Evolutionary conservation across 2,329 filamentous ascomycete genomes (phyloP), one percentile per base, ranked within the genome.

Genomic region (Colletotrichum lupini): DNA sequence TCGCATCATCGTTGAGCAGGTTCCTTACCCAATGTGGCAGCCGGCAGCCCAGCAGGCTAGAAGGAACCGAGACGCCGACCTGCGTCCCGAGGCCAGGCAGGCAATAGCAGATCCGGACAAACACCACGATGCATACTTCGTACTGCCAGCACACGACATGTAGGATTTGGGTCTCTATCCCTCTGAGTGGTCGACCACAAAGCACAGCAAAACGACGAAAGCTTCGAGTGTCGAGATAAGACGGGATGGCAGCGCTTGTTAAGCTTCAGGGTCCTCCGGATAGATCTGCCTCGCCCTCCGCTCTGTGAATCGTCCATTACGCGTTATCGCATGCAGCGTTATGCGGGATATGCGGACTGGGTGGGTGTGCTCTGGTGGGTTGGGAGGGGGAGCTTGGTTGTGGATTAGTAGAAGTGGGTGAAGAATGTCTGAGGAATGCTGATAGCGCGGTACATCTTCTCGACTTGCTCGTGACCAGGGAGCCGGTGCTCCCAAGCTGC

Each of bases 321-420:
- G 71, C 67, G 71, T 73, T 73, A 73, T 73, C 71, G 71, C 71
- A 71, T 73, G 71, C 67, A 73, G 71, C 60, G 71, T 56, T 73
- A 70, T 66, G 71, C 67, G 59, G 67, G 70, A 60, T 70, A 66
- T 65, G 70, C 67, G 56, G 67, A 71, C 67, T 65, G 60, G 61
- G 71, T 73, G 71, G 71, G 24, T 66, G 24, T 66, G 46, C 60
- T 49, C 7, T 16, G 46, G 71, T 71, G 67, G 71, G 67, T 61
- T 57, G 71, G 56, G 56, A 69, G 53, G 64, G 67, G 67, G 60
- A 69, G 67, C 67, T 64, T 49, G 52, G 37, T 70, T 57, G 60
- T 32, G 19, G 62, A 16, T 26, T 52, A 67, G 69, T 55, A 61
- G 60, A 62, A 24, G n/a, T 42, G 60, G 42, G 67, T 73, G 60